Base-by-base conservation (phyloP, 2,329 filamentous ascomycete species). In the Onygenales sp. region DNA sequence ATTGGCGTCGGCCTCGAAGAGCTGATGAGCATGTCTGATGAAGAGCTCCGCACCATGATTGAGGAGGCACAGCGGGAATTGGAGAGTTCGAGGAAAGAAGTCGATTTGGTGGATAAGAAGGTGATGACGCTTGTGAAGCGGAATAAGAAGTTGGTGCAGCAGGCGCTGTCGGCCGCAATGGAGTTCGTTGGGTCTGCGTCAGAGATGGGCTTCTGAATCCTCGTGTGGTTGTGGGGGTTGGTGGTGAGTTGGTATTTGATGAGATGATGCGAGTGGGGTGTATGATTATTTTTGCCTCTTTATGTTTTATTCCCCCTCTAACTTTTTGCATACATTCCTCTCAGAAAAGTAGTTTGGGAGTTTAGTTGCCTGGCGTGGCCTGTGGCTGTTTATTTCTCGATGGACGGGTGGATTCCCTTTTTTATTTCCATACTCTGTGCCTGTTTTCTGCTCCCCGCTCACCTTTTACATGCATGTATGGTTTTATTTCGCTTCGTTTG, bases 31-130 rank as follows among this genome's bases (percentile, higher is more conserved):
- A 68, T 75, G 65, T 69, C 71, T 13, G 64, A 67, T 37, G 67
- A 71, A 36, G 68, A 72, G 39, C 59, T 75, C 27, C 65, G 67
- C 42, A 59, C 64, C 11, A 70, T 73, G 49, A 65, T 72, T 10
- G 58, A 65, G 43, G 67, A 66, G 45, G 71, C 71, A 4, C 70
- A 74, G 32, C 80, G 83, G 51, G 86, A 92, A 67, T 84, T 90
- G 71, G 85, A 90, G 59, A 74, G 75, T 8, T 79, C 91, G 59
- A 83, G 84, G 67, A 77, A 78, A 59, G 84, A 92, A 55, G 83
- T 90, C 61, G 77, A 75, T 52, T 54, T 63, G 4, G 62, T 72
- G 37, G 73, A 75, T 56, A 75, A 75, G 61, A 71, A 73, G 56
- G 62, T 72, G 32, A 59, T 58, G 27, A 69, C 65, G 9, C 57